phyloP scores from a whole-genome alignment of 495 filamentous ascomycete species.

The Hypoxylon crocopeplum region DNA sequence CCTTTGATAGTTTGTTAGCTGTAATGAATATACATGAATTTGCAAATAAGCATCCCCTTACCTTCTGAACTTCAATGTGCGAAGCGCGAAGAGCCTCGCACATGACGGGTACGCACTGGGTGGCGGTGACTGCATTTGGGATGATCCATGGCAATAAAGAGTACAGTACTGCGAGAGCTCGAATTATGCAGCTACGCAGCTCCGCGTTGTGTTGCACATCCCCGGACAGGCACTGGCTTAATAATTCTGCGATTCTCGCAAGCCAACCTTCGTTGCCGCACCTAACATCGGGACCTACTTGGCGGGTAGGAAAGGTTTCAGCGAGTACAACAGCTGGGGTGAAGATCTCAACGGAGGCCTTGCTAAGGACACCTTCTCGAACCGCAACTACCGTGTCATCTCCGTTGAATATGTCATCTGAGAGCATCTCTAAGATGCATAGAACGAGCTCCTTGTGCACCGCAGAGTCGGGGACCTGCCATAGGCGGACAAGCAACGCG shows the following conservation, averaged over 20 bases:
- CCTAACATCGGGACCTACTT: slow-evolving; percentile 64
- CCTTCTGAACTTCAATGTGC: slow-evolving; percentile 77
- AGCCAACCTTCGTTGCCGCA: slow-evolving; percentile 89
- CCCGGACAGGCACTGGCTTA: slow-evolving; percentile 73
- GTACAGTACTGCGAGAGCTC: slow-evolving; percentile 75
- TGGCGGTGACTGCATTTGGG: slow-evolving; percentile 75
- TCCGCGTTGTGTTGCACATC: slow-evolving; percentile 67
- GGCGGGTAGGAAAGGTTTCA: slow-evolving; percentile 73
- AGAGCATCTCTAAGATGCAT: slow-evolving; percentile 86
- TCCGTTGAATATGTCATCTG: slow-evolving; percentile 90
- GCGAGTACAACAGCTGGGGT: slow-evolving; percentile 76
- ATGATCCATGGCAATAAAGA: slow-evolving; percentile 84
- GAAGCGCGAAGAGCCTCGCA: slow-evolving; percentile 76
- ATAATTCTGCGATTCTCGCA: slow-evolving; percentile 72
- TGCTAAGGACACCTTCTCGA: slow-evolving; percentile 81
- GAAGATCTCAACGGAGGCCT: slow-evolving; percentile 90
- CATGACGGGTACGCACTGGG: slow-evolving; percentile 72
- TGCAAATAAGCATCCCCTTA: slow-evolving; percentile 52
- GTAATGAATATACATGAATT: too few relatives aligned
- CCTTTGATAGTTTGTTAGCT: slow-evolving; percentile 58
- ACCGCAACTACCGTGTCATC: slow-evolving; percentile 86
- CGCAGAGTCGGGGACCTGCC: slow-evolving; percentile 67
- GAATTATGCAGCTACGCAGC: slow-evolving; percentile 71
- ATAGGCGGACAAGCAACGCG: slow-evolving; percentile 76
- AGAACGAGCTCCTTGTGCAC: slow-evolving; percentile 83